phyloP scores from a whole-genome alignment of 1,139 yeast genomes.

The Debaryomycetaceae sp. region DNA sequence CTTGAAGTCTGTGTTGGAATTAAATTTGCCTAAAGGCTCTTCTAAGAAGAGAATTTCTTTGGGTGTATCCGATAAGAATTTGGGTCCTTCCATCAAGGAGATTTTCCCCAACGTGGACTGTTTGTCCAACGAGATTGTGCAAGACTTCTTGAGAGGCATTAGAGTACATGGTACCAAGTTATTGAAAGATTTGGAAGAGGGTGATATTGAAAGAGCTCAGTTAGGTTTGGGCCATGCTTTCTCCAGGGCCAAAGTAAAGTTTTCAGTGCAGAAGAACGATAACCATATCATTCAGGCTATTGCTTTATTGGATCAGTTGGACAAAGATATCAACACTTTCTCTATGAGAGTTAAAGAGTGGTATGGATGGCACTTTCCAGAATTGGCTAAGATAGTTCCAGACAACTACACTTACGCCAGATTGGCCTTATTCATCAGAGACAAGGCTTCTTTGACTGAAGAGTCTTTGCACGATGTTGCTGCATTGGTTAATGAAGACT shows the following conservation, averaged over 20 bases:
- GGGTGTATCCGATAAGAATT: constrained; percentile 91
- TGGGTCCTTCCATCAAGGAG: constrained; percentile 97
- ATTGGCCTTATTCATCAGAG: constrained; percentile 78
- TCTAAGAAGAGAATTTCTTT: constrained; percentile 63
- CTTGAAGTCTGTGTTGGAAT: constrained; percentile 82
- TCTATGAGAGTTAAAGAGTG: constrained; percentile 99
- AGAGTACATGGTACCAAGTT: constrained; percentile 88
- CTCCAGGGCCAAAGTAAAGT: constrained; percentile 98
- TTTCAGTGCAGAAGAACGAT: constrained; percentile 96
- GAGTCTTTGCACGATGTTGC: constrained; percentile 89
- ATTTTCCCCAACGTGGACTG: constrained; percentile 85
- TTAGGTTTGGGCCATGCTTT: constrained; percentile 98
- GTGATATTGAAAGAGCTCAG: constrained; percentile 97
- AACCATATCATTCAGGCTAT: constrained; percentile 98
- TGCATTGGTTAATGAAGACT: constrained; percentile 85
- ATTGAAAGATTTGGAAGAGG: constrained; percentile 87
- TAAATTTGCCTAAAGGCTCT: constrained; percentile 85
- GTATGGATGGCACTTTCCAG: constrained; percentile 99
- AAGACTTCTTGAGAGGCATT: constrained; percentile 92
- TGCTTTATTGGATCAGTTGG: constrained; percentile 93
- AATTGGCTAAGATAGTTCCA: constrained; percentile 92
- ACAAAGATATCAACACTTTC: constrained; percentile 94
- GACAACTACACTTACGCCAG: constrained; percentile 89
- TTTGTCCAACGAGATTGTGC: constrained; percentile 86
- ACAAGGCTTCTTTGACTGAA: constrained; percentile 78